These are phyloP conservation scores for Cucumis melo DNA, from an alignment of 306 rosid species.

Conservation along the genomic window DNA sequence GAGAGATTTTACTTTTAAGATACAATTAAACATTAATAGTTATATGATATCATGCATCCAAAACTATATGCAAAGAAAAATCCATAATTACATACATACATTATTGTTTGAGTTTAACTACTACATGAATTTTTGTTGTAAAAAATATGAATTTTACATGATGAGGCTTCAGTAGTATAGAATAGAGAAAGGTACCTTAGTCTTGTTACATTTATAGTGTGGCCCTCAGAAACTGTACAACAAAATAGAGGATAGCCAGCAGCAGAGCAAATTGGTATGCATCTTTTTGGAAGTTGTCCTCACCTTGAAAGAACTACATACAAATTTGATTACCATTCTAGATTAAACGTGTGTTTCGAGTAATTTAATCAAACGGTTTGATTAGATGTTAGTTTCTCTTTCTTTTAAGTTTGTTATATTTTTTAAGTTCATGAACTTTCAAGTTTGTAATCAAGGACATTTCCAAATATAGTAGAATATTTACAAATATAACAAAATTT, in stretches of 20 bases:
- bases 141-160: background rate
- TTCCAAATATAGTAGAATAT: no score
- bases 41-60: background rate
- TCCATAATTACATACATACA: background rate
- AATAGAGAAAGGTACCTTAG: background rate
- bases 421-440: no score
- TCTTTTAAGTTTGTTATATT: no score
- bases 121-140: no score
- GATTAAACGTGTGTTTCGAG: background rate
- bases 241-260: slow-evolving; percentile 61
- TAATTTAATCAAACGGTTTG: no score
- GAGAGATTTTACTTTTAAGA: background rate
- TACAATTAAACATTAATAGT: background rate
- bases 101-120: background rate
- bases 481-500: no score
- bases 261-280: slow-evolving; percentile 67
- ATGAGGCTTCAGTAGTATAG: background rate
- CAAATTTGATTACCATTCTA: background rate
- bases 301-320: slow-evolving; percentile 75
- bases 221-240: slow-evolving; percentile 60
- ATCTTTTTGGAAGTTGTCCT: slow-evolving; percentile 68
- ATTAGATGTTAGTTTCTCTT: no score
- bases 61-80: background rate
- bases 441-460: no score
- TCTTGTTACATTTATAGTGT: slow-evolving; percentile 33